Base-by-base conservation (phyloP, 148 eudicot genomes). In the Silene latifolia region DNA sequence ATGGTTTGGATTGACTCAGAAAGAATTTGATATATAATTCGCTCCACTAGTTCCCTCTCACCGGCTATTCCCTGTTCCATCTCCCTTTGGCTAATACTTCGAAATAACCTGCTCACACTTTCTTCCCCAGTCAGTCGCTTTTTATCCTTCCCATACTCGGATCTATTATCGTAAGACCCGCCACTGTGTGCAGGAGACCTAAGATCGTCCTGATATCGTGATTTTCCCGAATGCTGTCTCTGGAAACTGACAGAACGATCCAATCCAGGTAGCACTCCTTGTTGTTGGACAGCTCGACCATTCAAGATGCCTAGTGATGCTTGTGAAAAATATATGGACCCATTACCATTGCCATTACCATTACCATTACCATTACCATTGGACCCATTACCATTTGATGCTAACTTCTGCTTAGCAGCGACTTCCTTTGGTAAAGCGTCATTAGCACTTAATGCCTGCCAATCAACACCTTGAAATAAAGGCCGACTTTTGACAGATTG, bases 401-500 rank as follows among this genome's bases (percentile, higher is more conserved):
- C 56, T 71, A 69, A 63, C 73, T 77, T 87, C 57, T 83, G 83
- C 44, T 67, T 74, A 39, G 76, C 75, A 14, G 87, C 76, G 64
- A 76, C 32, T 75, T 91, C 96, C 78, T 89, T 88, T 8, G 82
- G 82, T 72, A 83, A 77, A 60, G 82, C 68, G 77, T 90, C 97
- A 68, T 76, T 83, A 63, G 76, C 78, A 69, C 86, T 69, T 68
- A 87, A 88, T 69, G 86, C 89, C 81, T 88, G 91, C 99, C 93
- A 90, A 79, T 89, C 92, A 80, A 89, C 83, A 29, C 93, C 91
- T 74, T 92, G 89, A 87, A 95, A 95, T 66, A 95, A 68, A 0
- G 99, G 99, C 9, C 91, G 89, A 58, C 99, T 95, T 57, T 84
- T 82, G 79, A 95, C 99, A 65, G 99, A 95, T 76, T 90, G 85